Conservation (phyloP, 208 protist genomes). For the Leishmania gerbilli region DNA sequence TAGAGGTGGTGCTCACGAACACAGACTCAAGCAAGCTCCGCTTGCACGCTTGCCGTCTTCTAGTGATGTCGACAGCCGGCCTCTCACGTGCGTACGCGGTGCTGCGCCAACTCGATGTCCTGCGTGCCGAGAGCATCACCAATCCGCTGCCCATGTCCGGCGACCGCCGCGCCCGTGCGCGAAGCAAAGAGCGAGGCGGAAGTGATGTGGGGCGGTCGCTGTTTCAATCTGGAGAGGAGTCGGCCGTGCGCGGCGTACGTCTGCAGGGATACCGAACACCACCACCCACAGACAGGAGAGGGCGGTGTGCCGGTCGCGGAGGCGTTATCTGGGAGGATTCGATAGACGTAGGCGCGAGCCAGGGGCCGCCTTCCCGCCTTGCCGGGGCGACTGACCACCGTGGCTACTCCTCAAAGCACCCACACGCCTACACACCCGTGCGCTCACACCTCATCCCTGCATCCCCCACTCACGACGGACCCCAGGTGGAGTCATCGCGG, state of each 20-base stretch:
- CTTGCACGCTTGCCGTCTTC: neutral
- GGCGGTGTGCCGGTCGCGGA: neutral
- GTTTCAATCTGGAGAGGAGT: neutral
- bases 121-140: conserved; percentile 51
- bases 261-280: neutral
- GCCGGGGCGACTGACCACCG: neutral
- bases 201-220: neutral
- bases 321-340: neutral
- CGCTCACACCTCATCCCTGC: neutral
- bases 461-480: neutral
- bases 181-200: neutral
- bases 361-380: neutral
- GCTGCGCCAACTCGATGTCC: conserved; percentile 58
- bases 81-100: conserved; percentile 73
- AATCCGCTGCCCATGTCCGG: conserved; percentile 28
- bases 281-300: neutral
- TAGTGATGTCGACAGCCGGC: conserved; percentile 30
- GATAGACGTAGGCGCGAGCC: too few species aligned
- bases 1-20: neutral
- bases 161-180: neutral
- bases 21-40: neutral
- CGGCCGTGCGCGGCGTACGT: neutral
- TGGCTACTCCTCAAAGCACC: neutral
- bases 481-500: neutral
- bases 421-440: neutral